Evolutionary conservation across 768 basidiomycete genomes (phyloP).

Genomic region (Lactifluus subvellereus): DNA sequence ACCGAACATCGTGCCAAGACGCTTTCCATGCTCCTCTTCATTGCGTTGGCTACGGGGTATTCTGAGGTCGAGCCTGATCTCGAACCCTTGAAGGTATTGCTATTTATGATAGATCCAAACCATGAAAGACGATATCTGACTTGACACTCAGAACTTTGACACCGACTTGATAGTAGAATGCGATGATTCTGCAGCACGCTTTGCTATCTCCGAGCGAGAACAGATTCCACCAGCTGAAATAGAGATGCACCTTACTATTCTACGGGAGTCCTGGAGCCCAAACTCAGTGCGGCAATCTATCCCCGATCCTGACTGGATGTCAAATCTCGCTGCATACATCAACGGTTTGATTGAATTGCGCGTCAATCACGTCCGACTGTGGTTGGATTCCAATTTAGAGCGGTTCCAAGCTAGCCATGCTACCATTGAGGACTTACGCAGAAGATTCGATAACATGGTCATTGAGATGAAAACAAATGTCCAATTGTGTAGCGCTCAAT

Average conservation of each 20-base stretch:
- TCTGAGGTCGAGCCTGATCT: conserved; percentile 40
- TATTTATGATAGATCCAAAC: not conserved
- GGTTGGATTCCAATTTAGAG: conserved; percentile 45
- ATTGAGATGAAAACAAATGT: conserved; percentile 44
- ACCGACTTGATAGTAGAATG: conserved; percentile 38
- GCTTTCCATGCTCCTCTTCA: conserved; percentile 38
- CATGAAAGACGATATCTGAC: not conserved
- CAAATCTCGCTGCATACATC: conserved; percentile 37
- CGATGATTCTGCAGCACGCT: conserved; percentile 34
- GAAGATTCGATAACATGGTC: conserved; percentile 38
- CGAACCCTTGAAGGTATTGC: conserved; percentile 46
- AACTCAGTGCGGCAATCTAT: conserved; percentile 32
- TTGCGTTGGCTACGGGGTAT: conserved; percentile 45
- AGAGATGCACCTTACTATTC: conserved; percentile 26
- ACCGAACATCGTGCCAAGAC: conserved; percentile 39
- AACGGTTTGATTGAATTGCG: conserved; percentile 38
- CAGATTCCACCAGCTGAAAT: conserved; percentile 23
- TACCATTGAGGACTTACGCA: conserved; percentile 40
- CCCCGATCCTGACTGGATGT: conserved; percentile 40
- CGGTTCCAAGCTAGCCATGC: conserved; percentile 43
- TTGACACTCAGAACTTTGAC: conserved; percentile 43
- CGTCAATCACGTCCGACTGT: conserved; percentile 43
- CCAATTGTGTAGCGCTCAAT: conserved; percentile 46
- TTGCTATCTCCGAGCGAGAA: conserved; percentile 30
- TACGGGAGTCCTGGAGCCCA: conserved; percentile 31